Percentiles rank a stretch among this genome's conserved stretches.
Evolutionary conservation across 345 rosid genomes (phyloP).

Genomic region (Limnanthes douglasii): DNA sequence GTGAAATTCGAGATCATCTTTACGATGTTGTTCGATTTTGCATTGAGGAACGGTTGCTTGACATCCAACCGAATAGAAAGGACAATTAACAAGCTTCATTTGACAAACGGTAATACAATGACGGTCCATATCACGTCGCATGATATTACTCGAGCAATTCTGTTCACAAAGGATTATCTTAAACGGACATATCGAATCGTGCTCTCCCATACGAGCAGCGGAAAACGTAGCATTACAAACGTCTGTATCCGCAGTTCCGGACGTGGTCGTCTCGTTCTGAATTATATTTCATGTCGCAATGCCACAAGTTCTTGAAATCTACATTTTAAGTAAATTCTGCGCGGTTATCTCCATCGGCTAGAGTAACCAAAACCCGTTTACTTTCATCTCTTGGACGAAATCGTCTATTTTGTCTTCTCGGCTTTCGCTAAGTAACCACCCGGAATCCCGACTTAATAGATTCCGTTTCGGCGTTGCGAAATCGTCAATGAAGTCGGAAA

Average conservation of each 20-base stretch:
- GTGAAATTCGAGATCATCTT: conserved; percentile 41
- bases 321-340: conserved; percentile 57
- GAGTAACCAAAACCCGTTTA: conserved; percentile 56
- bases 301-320: conserved; percentile 47
- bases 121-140: conserved; percentile 83
- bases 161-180: conserved; percentile 84
- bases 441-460: conserved; percentile 60
- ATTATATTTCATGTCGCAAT: conserved; percentile 49
- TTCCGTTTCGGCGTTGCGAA: conserved; percentile 59
- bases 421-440: conserved; percentile 72
- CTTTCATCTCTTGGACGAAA: conserved; percentile 73
- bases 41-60: conserved; percentile 33
- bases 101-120: conserved; percentile 84
- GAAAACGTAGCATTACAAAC: conserved; percentile 45
- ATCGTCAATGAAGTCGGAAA: conserved; percentile 57
- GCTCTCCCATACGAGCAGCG: conserved; percentile 41
- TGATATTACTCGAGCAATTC: conserved; percentile 38
- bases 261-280: conserved; percentile 40
- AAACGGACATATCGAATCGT: conserved; percentile 60
- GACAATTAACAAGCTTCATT: conserved; percentile 78
- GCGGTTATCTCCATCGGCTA: conserved; percentile 45
- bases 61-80: conserved; percentile 71
- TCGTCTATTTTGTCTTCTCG: conserved; percentile 89
- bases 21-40: conserved; percentile 33
- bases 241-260: conserved; percentile 34